A percentile compares a stretch with the other conserved stretches of the same genome.
Evolutionary conservation across 257 asterid genomes (phyloP).

Genomic region (Buddleja alternifolia): DNA sequence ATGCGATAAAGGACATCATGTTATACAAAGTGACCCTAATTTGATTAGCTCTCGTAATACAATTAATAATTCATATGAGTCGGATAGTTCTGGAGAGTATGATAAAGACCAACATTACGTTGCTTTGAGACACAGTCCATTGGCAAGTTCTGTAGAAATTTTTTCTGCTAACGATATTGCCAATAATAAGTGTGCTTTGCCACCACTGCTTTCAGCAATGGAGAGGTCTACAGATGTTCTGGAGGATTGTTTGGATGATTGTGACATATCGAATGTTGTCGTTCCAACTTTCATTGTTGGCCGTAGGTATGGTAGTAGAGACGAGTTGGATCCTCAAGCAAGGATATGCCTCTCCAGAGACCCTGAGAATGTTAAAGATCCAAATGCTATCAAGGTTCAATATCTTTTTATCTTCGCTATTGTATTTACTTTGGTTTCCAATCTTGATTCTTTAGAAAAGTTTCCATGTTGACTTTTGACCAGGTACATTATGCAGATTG

Average conservation of each 20-base stretch:
- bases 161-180: conserved; percentile 30
- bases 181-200: conserved; percentile 29
- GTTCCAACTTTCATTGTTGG: conserved; percentile 82
- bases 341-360: conserved; percentile 74
- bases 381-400: conserved; percentile 82
- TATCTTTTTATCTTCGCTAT: conserved; percentile 22
- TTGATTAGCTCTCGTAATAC: conserved; percentile 22
- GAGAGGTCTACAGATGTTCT: conserved; percentile 34
- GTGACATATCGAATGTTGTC: conserved; percentile 42
- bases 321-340: conserved; percentile 49
- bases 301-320: conserved; percentile 63
- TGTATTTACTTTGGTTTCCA: conserved; percentile 12
- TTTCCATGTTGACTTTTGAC: conserved; percentile 26
- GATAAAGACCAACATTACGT: conserved; percentile 25
- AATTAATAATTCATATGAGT: conserved; percentile 28
- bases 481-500: conserved; percentile 72
- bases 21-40: conserved; percentile 20
- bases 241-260: conserved; percentile 37
- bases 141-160: conserved; percentile 32
- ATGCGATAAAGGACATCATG: conserved; percentile 20
- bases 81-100: conserved; percentile 34
- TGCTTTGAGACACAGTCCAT: conserved; percentile 19
- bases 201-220: conserved; percentile 31
- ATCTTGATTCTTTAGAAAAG: conserved; percentile 10
- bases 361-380: conserved; percentile 72